Conservation (phyloP, 805 yeast genomes). For the Candida railenensis region DNA sequence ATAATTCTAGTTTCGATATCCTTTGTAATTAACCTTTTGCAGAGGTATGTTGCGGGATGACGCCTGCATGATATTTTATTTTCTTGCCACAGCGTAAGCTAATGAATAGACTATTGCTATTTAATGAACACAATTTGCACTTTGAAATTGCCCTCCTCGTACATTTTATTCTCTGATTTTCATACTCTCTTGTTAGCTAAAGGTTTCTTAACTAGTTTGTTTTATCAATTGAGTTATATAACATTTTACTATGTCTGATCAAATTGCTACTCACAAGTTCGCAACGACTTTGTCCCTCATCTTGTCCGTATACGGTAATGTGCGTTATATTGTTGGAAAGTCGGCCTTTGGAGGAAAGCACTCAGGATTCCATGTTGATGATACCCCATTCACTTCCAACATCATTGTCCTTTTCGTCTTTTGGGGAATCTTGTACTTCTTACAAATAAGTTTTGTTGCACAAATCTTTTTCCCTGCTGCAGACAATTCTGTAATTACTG, state of each 20-base stretch:
- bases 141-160: background rate
- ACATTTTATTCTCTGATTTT: background rate
- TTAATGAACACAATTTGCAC: background rate
- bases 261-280: conserved; percentile 27
- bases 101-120: background rate
- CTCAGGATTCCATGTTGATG: conserved; percentile 50
- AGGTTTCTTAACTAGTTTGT: background rate
- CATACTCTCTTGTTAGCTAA: background rate
- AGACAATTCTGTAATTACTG: conserved; percentile 11
- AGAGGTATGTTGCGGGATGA: background rate
- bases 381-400: conserved; percentile 72
- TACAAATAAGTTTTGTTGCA: conserved; percentile 52
- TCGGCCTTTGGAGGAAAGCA: conserved; percentile 41
- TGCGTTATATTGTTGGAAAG: conserved; percentile 58
- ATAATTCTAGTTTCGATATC: background rate
- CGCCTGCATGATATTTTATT: background rate
- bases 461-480: conserved; percentile 42
- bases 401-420: conserved; percentile 48
- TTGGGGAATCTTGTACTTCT: conserved; percentile 55
- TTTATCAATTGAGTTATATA: background rate
- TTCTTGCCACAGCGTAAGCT: background rate
- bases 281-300: conserved; percentile 53
- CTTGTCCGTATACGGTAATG: conserved; percentile 54
- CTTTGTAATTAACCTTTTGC: background rate
- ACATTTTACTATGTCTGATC: conserved; percentile 2